phyloP scores from a whole-genome alignment of 2,329 filamentous ascomycete genomes.

The Pseudogymnoascus sp. region DNA sequence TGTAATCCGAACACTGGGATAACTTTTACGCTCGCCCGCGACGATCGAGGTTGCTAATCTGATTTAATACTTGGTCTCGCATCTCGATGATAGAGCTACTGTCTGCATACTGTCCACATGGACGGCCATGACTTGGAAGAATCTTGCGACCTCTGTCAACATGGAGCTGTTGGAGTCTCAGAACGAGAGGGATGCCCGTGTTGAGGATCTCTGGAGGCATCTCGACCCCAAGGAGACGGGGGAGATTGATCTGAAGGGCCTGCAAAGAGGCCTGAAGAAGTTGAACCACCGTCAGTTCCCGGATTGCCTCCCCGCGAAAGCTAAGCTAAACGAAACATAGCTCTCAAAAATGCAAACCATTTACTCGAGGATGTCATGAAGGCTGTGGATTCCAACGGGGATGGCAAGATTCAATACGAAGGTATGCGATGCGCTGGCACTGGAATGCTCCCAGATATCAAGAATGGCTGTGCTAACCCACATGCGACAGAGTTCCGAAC shows the following conservation, averaged over 20 bases:
- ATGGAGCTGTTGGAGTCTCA: constrained; percentile 68
- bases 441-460: not conserved
- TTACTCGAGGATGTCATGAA: constrained; percentile 76
- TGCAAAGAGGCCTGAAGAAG: constrained; percentile 77
- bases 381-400: constrained; percentile 77
- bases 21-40: constrained; percentile 1
- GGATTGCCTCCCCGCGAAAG: constrained; percentile 13
- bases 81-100: constrained; percentile 12
- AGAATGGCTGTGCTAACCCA: not conserved
- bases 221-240: constrained; percentile 73
- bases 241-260: constrained; percentile 73
- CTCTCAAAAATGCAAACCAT: constrained; percentile 84
- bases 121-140: constrained; percentile 4
- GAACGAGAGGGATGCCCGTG: constrained; percentile 71
- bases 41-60: constrained; percentile 1
- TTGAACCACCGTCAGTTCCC: constrained; percentile 79
- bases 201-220: constrained; percentile 76
- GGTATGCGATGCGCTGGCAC: constrained; percentile 48
- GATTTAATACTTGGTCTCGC: constrained; percentile 2
- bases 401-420: constrained; percentile 86
- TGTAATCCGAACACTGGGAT: constrained; percentile 2
- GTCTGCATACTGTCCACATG: constrained; percentile 12
- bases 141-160: constrained; percentile 14
- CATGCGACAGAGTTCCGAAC: constrained; percentile 66
- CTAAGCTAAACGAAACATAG: constrained; percentile 35